phyloP scores from a whole-genome alignment of 768 basidiomycete species.

The Fomitopsis pulvina region DNA sequence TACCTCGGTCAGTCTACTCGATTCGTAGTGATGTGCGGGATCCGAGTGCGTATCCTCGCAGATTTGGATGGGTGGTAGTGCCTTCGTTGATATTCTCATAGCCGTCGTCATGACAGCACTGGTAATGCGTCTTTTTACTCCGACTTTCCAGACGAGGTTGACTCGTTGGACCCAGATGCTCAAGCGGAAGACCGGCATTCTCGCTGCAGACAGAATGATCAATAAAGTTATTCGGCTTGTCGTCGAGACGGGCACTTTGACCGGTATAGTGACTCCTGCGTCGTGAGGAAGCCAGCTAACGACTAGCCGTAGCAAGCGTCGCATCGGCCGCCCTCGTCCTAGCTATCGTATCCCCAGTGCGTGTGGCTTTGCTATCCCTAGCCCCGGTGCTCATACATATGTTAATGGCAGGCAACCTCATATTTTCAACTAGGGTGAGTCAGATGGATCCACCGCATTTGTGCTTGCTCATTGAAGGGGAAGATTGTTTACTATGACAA shows the following conservation, averaged over 20 bases:
- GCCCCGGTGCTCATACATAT: neutral
- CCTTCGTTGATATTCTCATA: neutral
- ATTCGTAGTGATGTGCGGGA: neutral
- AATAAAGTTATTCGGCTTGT: too few relatives aligned
- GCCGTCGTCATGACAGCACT: neutral
- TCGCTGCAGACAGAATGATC: neutral
- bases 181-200: neutral
- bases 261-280: neutral
- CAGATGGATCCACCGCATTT: neutral
- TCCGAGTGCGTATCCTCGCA: neutral
- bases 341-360: neutral
- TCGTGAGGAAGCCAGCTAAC: conserved; percentile 1
- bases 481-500: neutral
- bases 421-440: neutral
- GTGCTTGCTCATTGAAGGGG: neutral
- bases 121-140: neutral
- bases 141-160: neutral
- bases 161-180: neutral
- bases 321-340: neutral
- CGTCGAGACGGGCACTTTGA: too few relatives aligned
- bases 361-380: neutral
- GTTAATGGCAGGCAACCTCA: neutral
- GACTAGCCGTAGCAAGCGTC: neutral
- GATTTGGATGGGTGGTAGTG: neutral
- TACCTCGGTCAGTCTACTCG: neutral